Conservation (phyloP, 1,284 basidiomycete genomes). For the Cerrena zonata region DNA sequence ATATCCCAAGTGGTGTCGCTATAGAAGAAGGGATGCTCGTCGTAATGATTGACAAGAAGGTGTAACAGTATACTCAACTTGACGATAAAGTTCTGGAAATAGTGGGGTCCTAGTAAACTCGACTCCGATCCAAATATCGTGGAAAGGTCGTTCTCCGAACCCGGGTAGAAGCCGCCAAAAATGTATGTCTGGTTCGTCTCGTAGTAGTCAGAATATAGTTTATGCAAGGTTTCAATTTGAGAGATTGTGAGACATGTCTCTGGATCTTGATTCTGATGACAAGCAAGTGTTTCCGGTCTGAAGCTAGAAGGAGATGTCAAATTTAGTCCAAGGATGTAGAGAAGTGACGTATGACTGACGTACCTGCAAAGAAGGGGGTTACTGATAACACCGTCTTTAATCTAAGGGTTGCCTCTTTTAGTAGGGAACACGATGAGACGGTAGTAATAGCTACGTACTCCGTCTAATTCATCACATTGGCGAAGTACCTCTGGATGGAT, state of each 20-base stretch:
- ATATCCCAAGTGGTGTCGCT: constrained; percentile 21
- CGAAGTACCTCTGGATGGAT: constrained; percentile 24
- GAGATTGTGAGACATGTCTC: constrained; percentile 27
- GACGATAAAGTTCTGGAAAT: constrained; percentile 17
- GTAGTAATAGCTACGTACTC: constrained; percentile 16
- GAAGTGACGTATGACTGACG: background rate
- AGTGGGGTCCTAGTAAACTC: constrained; percentile 15
- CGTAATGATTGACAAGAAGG: background rate
- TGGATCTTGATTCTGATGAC: constrained; percentile 19
- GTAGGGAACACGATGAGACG: background rate
- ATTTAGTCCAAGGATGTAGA: background rate
- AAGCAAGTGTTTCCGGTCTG: constrained; percentile 26
- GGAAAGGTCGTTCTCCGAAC: constrained; percentile 28
- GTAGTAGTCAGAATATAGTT: constrained; percentile 28
- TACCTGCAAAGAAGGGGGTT: constrained; percentile 29
- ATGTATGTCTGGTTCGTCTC: constrained; percentile 23
- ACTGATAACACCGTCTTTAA: constrained; percentile 29
- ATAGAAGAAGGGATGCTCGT: no score
- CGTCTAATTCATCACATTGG: constrained; percentile 29
- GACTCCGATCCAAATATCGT: constrained; percentile 17
- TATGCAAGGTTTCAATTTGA: constrained; percentile 29
- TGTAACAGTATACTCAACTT: constrained; percentile 14
- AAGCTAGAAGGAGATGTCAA: constrained; percentile 15
- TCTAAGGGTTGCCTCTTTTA: constrained; percentile 10
- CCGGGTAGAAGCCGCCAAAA: constrained; percentile 22